A percentile compares a stretch with the other conserved stretches of the same genome.
Evolutionary conservation across 2,329 filamentous ascomycete genomes (phyloP).

Genomic region (Talaromyces sp.): DNA sequence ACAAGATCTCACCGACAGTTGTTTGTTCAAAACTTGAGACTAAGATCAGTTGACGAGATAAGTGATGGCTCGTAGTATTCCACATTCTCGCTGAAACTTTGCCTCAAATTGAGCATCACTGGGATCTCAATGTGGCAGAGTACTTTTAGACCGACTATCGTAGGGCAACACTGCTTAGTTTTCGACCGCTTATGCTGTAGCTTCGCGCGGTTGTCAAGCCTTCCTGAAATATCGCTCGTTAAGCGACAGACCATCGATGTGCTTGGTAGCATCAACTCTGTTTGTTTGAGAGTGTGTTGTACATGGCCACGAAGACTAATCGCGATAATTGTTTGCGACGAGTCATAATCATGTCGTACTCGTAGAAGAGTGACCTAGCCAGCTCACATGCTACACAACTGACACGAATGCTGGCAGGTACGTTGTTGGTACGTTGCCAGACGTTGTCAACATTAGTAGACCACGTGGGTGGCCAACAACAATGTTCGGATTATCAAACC

Average conservation of each 20-base stretch:
- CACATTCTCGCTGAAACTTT: neutral
- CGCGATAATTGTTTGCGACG: neutral
- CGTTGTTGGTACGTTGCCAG: neutral
- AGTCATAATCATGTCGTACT: neutral
- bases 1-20: neutral
- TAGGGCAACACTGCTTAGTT: neutral
- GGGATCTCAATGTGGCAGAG: neutral
- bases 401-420: neutral
- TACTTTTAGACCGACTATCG: neutral
- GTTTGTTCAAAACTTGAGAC: neutral
- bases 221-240: neutral
- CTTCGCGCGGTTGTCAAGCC: neutral
- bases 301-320: neutral
- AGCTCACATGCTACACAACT: neutral
- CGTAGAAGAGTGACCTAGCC: neutral
- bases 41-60: neutral
- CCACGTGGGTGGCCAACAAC: neutral
- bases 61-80: neutral
- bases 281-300: neutral
- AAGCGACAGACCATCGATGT: neutral
- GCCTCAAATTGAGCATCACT: neutral
- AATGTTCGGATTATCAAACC: neutral
- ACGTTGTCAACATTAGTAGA: neutral
- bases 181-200: neutral
- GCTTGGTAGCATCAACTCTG: neutral